Evolutionary conservation across 176 grass and related monocot species (phyloP), one percentile per base, ranked within the genome.

Genomic region (Juncus effusus): DNA sequence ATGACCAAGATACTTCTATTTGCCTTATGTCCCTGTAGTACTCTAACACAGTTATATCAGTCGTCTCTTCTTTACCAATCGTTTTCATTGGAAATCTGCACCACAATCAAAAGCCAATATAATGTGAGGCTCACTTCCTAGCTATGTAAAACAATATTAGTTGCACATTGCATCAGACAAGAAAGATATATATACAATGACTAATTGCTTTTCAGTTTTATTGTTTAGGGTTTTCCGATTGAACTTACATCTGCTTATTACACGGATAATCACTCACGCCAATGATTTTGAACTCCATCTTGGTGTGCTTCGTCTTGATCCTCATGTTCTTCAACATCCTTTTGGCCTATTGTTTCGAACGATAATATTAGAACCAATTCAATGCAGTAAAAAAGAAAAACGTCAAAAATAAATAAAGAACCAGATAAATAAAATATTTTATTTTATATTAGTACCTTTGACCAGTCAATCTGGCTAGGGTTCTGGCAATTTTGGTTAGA

Each of bases 231-330:
- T 47, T 47, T 47, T 47, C 44, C 9, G 9, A 47, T 47, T 40
- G 36, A 4, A 13, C 35, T 75, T 79, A 96, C 87, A 15, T 82
- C 36, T 83, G 87, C 65, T 96, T 65, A 0, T 88, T 74, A 64
- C 92, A 96, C 35, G 73, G 89, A 42, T 40, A 60, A 11, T 91
- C 87, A 7, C 87, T 96, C 59, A 96, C 75, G 40, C 92, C 87
- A 79, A 88, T 15, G 67, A 96, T 88, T 73, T 96, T 96, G 70
- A 78, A 86, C 52, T 96, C 87, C 60, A 69, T 57, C 77, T 91
- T 91, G 59, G 56, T 58, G 61, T 75, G 79, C 60, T 60, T 62
- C 3, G 84, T 71, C 62, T 74, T 88, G 36, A 96, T 60, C 65
- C 92, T 80, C 66, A 96, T 58, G 56, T 85, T 88, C 74, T 80